Base-by-base conservation (phyloP, 345 rosid genomes). In the Corymbia maculata region DNA sequence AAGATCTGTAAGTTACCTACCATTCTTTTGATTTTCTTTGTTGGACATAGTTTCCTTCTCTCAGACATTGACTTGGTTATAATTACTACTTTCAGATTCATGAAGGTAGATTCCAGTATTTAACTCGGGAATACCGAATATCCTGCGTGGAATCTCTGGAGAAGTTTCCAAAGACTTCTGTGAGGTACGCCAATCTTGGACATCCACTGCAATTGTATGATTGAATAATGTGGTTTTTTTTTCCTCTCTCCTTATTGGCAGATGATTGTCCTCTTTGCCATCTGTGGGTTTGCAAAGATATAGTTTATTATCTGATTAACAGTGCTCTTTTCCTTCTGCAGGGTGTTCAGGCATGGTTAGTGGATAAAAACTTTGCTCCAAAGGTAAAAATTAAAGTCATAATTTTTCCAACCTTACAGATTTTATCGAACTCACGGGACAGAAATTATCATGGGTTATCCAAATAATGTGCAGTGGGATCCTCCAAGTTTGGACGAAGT, bases 21-120 rank as follows among this genome's bases (percentile, higher is more conserved):
- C 28, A 44, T 30, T 21, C 12, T n/a, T 32, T 85, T 44, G 9
- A 26, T 47, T 55, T 28, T 32, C n/a, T 53, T n/a, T 89, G 49
- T 45, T 13, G n/a, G 32, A 59, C 1, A 30, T 22, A 36, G 49
- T 16, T 55, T 24, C 45, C 87, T 53, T 59, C 24, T 44, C 22
- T 70, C 7, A 16, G 7, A 50, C 70, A 17, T 70, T 75, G n/a
- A 87, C 19, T 70, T 85, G 9, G 50, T 57, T 87, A 26, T 21
- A 44, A 66, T 47, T 88, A 49, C 86, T 87, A 66, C 86, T 85
- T 87, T 88, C 87, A 98, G 98, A 94, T 97, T 89, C 90, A 93
- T 90, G 97, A 98, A 90, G 99, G 98, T 89, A 96, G 99, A 93
- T 98, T 94, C 90, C 96, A 96, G 88, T 97, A 99, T 91, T 94